phyloP scores from a whole-genome alignment of 345 rosid genomes.

The Eutrema japonicum region DNA sequence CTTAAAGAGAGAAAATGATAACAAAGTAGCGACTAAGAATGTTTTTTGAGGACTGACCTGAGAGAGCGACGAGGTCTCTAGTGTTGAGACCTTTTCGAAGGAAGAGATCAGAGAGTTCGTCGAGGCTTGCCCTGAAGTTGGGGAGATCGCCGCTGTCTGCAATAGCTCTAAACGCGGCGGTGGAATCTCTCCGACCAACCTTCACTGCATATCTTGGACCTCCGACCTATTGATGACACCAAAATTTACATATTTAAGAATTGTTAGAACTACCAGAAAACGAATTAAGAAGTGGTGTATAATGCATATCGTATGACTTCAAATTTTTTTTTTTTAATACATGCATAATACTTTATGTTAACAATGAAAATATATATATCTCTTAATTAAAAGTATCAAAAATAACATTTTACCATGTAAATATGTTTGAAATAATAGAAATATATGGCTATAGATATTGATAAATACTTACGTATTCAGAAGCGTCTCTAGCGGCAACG shows the following conservation, averaged over 20 bases:
- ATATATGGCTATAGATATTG: neutral
- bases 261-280: neutral
- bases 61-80: conserved; percentile 65
- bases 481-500: conserved; percentile 64
- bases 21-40: neutral
- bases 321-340: neutral
- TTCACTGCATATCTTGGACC: conserved; percentile 53
- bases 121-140: conserved; percentile 44
- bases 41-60: conserved; percentile 40
- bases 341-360: neutral
- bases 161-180: conserved; percentile 47
- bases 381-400: neutral
- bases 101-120: conserved; percentile 48
- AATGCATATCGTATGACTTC: neutral
- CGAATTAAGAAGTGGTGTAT: neutral
- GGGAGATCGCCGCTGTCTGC: conserved; percentile 55
- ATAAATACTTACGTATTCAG: conserved; percentile 40
- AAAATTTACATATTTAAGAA: neutral
- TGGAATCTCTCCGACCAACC: conserved; percentile 60
- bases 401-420: neutral
- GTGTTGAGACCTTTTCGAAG: conserved; percentile 53
- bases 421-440: neutral
- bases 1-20: conserved; percentile 5
- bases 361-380: neutral
- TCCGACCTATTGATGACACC: conserved; percentile 44